Conservation (phyloP, 2,329 filamentous ascomycete genomes). For the Sphaerulina vaccinii region DNA sequence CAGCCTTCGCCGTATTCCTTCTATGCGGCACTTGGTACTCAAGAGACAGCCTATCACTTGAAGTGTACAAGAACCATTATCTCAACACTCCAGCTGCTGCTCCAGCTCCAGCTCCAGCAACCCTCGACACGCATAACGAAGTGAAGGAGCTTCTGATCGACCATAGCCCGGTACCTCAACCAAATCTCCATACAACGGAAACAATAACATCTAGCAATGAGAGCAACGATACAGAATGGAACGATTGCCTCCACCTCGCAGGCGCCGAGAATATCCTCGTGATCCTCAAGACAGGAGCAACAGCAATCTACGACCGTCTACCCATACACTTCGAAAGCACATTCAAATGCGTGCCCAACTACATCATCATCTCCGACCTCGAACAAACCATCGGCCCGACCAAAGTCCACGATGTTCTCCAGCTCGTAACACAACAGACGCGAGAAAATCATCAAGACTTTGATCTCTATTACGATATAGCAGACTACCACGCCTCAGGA, state of each 20-base stretch:
- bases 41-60: neutral
- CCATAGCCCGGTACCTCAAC: slow-evolving; percentile 1
- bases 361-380: slow-evolving; percentile 53
- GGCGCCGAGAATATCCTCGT: slow-evolving; percentile 54
- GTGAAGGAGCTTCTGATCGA: neutral
- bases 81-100: slow-evolving; percentile 5
- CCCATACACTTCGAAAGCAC: slow-evolving; percentile 57
- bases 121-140: slow-evolving; percentile 21
- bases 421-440: slow-evolving; percentile 26
- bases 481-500: slow-evolving; percentile 32
- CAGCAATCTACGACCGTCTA: slow-evolving; percentile 56
- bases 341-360: slow-evolving; percentile 48
- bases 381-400: slow-evolving; percentile 47
- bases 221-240: neutral
- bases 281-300: slow-evolving; percentile 59
- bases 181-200: too few relatives aligned
- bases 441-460: slow-evolving; percentile 37
- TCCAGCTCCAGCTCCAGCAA: neutral
- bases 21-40: slow-evolving; percentile 5
- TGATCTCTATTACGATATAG: slow-evolving; percentile 35
- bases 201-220: neutral
- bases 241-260: slow-evolving; percentile 27
- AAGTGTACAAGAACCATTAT: slow-evolving; percentile 6
- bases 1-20: slow-evolving; percentile 4
- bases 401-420: slow-evolving; percentile 35